These are phyloP conservation scores for Grigorovia jiainica DNA, from an alignment of 805 yeast genomes.

Conservation along the genomic window DNA sequence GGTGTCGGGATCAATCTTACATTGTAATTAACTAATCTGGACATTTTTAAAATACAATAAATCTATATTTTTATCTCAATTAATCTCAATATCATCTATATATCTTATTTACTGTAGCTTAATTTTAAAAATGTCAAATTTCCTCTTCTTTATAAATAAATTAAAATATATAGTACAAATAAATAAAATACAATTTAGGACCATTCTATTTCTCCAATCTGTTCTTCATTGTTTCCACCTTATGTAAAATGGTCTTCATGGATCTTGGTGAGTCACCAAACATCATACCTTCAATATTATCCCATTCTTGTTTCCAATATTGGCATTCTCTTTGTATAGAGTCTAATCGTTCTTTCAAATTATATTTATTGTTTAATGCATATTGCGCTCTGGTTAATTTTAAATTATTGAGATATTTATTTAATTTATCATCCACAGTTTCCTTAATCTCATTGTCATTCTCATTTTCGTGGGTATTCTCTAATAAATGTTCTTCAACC, in stretches of 20 bases:
- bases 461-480: constrained; percentile 7
- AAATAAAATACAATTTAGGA: background rate
- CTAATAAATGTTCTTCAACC: constrained; percentile 13
- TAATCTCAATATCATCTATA: no score
- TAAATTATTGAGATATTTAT: constrained; percentile 18
- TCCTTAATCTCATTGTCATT: constrained; percentile 8
- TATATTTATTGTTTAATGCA: constrained; percentile 22
- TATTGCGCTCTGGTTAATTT: constrained; percentile 26
- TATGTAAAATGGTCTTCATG: constrained; percentile 21
- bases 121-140: no score
- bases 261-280: constrained; percentile 26
- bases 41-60: no score
- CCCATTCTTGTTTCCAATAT: constrained; percentile 25
- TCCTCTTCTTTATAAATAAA: constrained; percentile 8
- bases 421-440: constrained; percentile 6
- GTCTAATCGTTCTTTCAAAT: constrained; percentile 15
- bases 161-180: background rate
- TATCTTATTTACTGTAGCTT: no score
- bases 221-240: constrained; percentile 15
- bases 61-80: no score
- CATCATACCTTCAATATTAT: constrained; percentile 22
- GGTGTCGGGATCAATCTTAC: constrained; percentile 16
- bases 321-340: constrained; percentile 20
- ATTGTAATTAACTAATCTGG: no score
- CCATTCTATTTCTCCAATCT: constrained; percentile 5